These are phyloP conservation scores for Pichia occidentalis DNA, from an alignment of 805 yeast species.

Conservation along the genomic window DNA sequence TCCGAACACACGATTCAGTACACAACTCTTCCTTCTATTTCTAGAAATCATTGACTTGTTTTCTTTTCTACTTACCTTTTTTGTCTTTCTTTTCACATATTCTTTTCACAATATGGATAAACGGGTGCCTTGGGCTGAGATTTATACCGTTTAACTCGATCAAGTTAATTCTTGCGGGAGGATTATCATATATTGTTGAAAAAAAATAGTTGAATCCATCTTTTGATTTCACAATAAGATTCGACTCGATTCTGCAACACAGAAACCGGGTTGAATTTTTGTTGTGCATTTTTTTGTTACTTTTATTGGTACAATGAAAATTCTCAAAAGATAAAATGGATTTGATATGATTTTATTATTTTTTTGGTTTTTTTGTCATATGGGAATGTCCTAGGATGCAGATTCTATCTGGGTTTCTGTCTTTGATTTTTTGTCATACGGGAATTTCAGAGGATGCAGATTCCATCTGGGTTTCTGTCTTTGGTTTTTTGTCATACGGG, in stretches of 20 bases:
- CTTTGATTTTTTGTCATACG: too few relatives aligned
- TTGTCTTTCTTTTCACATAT: background rate
- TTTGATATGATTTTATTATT: slow-evolving; percentile 1
- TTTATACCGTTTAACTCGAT: slow-evolving; percentile 73
- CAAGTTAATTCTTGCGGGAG: slow-evolving; percentile 84
- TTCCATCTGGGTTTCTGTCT: too few relatives aligned
- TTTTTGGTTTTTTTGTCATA: slow-evolving; percentile 1
- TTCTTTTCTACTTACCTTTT: background rate
- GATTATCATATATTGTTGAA: slow-evolving; percentile 39
- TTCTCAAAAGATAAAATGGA: background rate
- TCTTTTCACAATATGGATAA: slow-evolving; percentile 27
- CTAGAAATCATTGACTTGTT: background rate
- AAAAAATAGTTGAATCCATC: slow-evolving; percentile 13
- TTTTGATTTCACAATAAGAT: background rate
- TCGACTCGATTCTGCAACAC: background rate
- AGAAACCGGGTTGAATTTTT: background rate
- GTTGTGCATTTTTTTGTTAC: background rate
- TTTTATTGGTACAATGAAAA: too few relatives aligned
- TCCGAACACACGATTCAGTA: too few relatives aligned
- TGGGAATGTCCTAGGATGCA: too few relatives aligned
- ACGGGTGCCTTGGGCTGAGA: slow-evolving; percentile 65
- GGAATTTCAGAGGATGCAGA: too few relatives aligned
- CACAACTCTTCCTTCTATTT: too few relatives aligned
- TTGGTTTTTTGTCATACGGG: too few relatives aligned
- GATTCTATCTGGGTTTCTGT: too few relatives aligned